Base-by-base conservation (phyloP, 331 rosid genomes). In the Telfairia occidentalis region DNA sequence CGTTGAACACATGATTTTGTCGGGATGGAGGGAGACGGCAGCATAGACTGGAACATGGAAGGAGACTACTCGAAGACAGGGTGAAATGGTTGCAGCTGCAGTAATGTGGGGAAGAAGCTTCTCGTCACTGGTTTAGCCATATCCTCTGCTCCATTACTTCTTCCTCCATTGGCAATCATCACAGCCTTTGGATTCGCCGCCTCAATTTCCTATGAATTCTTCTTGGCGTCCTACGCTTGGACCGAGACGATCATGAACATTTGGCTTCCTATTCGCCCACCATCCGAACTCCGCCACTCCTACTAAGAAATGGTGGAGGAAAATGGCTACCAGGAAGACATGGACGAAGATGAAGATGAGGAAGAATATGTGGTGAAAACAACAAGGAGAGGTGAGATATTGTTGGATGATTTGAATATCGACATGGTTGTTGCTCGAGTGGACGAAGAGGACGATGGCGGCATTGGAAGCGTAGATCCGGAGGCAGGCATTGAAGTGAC, bases 131-230 rank as follows among this genome's bases (percentile, higher is more conserved):
- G 87, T 35, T 55, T 91, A 4, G 76, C 87, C 71, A 86, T 85
- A 13, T 83, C 87, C 40, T 83, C 90, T n/a, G 91, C 85, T 12
- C 88, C 96, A 0, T 8, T 91, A 19, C 79, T 91, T 83, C 80
- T 89, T 82, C 97, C 96, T 10, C 87, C 96, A 16, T 85, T 94
- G 54, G 49, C 85, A 10, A 82, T 86, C 43, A 61, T 88, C 59
- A 88, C 96, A 37, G 92, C 91, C 24, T 79, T 94, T 71, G 96
- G 91, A 79, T 21, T 94, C 49, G 89, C 81, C 19, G 73, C 80
- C 81, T 86, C 90, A 46, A 59, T 91, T 72, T 96, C 97, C 38
- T 88, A 71, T 43, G 92, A 84, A 3, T 7, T 91, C 24, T 80
- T 85, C 71, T 82, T 86, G 52, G 97, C 86, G 3, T 88, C 85